Base-by-base conservation (phyloP, 352 stramenopile species). In the Pythium myriotylum region DNA sequence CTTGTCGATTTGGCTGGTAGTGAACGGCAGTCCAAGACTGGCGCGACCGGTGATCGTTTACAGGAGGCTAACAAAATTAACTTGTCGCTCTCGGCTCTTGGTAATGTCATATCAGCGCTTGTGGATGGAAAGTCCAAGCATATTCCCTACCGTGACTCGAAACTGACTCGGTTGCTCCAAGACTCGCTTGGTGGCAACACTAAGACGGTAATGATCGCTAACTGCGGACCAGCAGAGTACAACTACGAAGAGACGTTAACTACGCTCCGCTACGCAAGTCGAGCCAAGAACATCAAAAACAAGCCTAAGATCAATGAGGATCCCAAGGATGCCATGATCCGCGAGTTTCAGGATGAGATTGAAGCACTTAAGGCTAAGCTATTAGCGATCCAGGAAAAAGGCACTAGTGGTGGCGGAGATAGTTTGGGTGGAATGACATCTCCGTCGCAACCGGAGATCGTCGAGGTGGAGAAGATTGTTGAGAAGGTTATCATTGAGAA, bases 281-380 rank as follows among this genome's bases (percentile, higher is more conserved):
- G 97, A 22, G 97, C 97, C 27, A 99, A 99, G 84, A 99, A 99
- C 73, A 99, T 99, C 74, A 99, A 99, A 68, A 99, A 99, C 79
- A 98, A 98, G 55, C 96, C 97, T 1, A 96, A 97, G 59, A 98
- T 99, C 52, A 99, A 99, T 67, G 94, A 99, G 68, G 97, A 99
- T 65, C 94, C 95, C 0, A 99, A 99, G 65, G 96, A 99, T 65
- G 89, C 95, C n/a, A 98, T 98, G 91, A 93, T 99, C 24, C 81
- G 92, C 19, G 93, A 99, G 71, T 98, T 98, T 63, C 93, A 98
- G 70, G 92, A 99, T 20, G 92, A 99, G 67, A 99, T 99, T 70
- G 77, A 95, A 54, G 84, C 83, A 14, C 72, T 99, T 23, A 98
- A 98, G 68, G 86, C 81, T 46, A 92, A 92, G 29, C 39, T 92